These are phyloP conservation scores for Botryosphaeria dothidea DNA, from an alignment of 2,329 filamentous ascomycete species.

Conservation along the genomic window DNA sequence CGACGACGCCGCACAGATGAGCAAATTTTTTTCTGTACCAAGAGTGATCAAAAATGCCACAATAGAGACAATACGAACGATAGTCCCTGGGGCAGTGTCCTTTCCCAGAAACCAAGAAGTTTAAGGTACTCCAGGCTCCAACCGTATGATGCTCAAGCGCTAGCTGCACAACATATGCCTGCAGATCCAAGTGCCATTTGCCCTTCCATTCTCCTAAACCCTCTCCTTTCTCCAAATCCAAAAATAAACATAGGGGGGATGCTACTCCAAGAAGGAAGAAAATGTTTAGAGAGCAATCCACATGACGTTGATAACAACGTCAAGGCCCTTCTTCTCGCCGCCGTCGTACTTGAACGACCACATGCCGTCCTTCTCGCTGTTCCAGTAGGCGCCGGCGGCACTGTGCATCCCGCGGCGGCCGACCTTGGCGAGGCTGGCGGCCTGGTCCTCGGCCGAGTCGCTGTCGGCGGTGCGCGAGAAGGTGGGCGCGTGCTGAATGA, in stretches of 20 bases:
- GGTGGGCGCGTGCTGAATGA: constrained; percentile 74
- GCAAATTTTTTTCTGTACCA: constrained; percentile 3
- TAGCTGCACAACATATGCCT: constrained; percentile 16
- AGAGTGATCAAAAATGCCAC: constrained; percentile 2
- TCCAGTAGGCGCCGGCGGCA: constrained; percentile 84
- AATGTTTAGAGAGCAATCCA: constrained; percentile 67
- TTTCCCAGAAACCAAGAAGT: constrained; percentile 16
- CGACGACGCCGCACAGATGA: constrained; percentile 11
- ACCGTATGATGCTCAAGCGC: constrained; percentile 17
- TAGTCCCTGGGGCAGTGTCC: background rate
- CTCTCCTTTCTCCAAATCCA: background rate
- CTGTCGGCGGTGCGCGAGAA: constrained; percentile 46
- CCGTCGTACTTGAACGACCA: constrained; percentile 84
- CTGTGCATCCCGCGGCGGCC: constrained; percentile 90
- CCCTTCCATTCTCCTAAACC: background rate
- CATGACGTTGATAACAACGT: constrained; percentile 58
- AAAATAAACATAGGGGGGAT: background rate
- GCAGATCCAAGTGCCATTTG: background rate
- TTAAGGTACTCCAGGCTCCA: constrained; percentile 17
- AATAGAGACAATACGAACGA: constrained; percentile 10
- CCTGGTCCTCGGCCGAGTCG: constrained; percentile 48
- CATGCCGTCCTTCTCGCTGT: constrained; percentile 87
- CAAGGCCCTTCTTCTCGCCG: constrained; percentile 53
- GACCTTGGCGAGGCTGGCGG: constrained; percentile 68
- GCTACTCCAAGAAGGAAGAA: background rate